Conservation (phyloP, 768 basidiomycete genomes). For the Boletus bicolor region DNA sequence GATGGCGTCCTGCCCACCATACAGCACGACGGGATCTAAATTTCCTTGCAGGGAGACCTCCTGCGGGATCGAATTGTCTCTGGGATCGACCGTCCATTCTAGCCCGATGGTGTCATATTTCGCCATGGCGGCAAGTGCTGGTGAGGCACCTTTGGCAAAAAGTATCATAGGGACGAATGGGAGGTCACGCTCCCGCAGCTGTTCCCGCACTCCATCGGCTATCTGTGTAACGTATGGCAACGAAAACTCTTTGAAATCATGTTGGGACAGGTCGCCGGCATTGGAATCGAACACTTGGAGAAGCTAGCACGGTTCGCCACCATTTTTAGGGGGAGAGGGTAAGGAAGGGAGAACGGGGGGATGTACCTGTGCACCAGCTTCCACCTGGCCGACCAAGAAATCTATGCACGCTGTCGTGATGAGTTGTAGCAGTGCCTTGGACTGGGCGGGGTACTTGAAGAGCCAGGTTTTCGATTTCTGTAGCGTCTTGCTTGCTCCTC, state of each 20-base stretch:
- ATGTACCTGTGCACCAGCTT: conserved; percentile 92
- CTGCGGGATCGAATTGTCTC: conserved; percentile 53
- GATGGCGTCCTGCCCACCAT: conserved; percentile 84
- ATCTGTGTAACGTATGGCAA: conserved; percentile 77
- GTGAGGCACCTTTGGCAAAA: conserved; percentile 93
- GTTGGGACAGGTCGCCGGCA: conserved; percentile 87
- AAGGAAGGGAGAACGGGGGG: neutral
- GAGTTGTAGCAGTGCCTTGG: conserved; percentile 67
- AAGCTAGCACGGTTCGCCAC: conserved; percentile 46
- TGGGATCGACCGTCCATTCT: conserved; percentile 87
- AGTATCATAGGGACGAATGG: conserved; percentile 77
- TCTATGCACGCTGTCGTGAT: conserved; percentile 91
- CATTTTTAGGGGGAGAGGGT: neutral
- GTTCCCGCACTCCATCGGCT: conserved; percentile 59
- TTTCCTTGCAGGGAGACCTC: conserved; percentile 86
- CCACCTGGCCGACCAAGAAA: conserved; percentile 87
- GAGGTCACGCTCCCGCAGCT: conserved; percentile 51
- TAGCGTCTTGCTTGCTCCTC: conserved; percentile 87
- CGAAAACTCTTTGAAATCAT: conserved; percentile 83
- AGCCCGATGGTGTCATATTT: conserved; percentile 89
- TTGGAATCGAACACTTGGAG: conserved; percentile 98
- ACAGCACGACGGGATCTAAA: conserved; percentile 84
- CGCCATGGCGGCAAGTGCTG: conserved; percentile 59
- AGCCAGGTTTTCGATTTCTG: conserved; percentile 94
- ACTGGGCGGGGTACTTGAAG: conserved; percentile 84